A percentile compares a stretch with the other conserved stretches of the same genome.
These are phyloP conservation scores for Thinopyrum elongatum DNA, from an alignment of 176 grass and related monocot genomes.

Conservation along the genomic window DNA sequence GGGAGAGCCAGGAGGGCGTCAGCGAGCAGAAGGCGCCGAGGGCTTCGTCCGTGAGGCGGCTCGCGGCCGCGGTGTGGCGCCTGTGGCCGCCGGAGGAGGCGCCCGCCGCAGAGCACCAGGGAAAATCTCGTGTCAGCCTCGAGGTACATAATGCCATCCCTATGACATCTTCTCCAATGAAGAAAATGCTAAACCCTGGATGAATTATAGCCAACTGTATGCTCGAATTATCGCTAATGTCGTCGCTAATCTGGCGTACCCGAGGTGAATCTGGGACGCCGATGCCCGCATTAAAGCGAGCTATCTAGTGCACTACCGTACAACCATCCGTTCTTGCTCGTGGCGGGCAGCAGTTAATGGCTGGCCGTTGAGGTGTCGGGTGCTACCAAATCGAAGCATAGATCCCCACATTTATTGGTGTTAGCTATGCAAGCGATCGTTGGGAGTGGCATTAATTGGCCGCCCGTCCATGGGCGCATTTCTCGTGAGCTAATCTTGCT, in stretches of 20 bases:
- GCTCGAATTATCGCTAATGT: background rate
- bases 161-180: background rate
- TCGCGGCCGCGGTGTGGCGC: constrained; percentile 45
- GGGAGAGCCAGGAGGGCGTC: background rate
- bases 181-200: background rate
- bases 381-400: constrained; percentile 31
- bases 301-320: constrained; percentile 12
- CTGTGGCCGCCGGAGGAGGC: constrained; percentile 42
- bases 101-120: background rate
- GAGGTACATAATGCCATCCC: constrained; percentile 26
- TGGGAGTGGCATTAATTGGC: constrained; percentile 37
- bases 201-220: background rate
- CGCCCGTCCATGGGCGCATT: constrained; percentile 24
- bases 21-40: background rate
- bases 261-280: constrained; percentile 21
- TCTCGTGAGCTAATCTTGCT: constrained; percentile 35
- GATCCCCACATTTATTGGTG: constrained; percentile 43
- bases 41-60: constrained; percentile 33
- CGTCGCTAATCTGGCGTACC: constrained; percentile 9
- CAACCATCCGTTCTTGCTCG: background rate
- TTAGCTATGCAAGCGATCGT: background rate
- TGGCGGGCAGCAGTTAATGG: constrained; percentile 30
- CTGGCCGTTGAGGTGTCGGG: constrained; percentile 44
- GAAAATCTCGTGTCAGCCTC: constrained; percentile 14
- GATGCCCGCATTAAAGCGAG: constrained; percentile 5